Conservation (phyloP, 129 eudicot species). For the Tagetes erecta region DNA sequence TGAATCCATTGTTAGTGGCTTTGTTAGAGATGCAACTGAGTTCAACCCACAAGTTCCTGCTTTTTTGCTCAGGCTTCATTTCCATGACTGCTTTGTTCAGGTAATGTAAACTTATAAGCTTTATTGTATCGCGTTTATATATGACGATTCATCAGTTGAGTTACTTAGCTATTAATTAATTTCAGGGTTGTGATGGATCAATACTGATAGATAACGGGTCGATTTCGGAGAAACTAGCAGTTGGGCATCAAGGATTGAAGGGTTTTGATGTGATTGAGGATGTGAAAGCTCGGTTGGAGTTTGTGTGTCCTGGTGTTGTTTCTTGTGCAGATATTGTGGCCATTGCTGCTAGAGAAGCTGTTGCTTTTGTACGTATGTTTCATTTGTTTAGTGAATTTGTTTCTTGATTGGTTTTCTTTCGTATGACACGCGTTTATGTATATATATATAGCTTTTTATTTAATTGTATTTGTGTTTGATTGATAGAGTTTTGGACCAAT, state of each 20-base stretch:
- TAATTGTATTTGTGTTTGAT: too few relatives aligned
- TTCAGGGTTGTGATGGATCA: constrained; percentile 93
- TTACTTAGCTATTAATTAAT: not conserved
- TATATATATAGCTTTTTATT: too few relatives aligned
- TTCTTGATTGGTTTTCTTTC: not conserved
- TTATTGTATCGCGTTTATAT: not conserved
- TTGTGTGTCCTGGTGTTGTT: constrained; percentile 65
- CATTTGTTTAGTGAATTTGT: not conserved
- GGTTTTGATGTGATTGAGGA: constrained; percentile 70
- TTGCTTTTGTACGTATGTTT: constrained; percentile 57
- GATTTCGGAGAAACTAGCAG: constrained; percentile 52
- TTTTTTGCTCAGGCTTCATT: constrained; percentile 66
- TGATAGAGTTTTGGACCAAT: constrained; percentile 57
- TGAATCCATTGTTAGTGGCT: constrained; percentile 51
- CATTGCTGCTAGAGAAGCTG: constrained; percentile 76
- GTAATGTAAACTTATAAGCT: constrained; percentile 22
- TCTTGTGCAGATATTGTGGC: constrained; percentile 86
- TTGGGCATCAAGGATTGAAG: constrained; percentile 63
- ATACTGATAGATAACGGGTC: constrained; percentile 61
- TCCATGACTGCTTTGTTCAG: constrained; percentile 84
- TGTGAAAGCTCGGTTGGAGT: constrained; percentile 55
- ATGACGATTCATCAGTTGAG: not conserved
- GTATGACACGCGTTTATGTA: too few relatives aligned
- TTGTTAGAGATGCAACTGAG: constrained; percentile 44
- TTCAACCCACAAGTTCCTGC: constrained; percentile 44